These are phyloP conservation scores for Aspergillus sp. DNA, from an alignment of 2,329 filamentous ascomycete genomes.

Conservation along the genomic window DNA sequence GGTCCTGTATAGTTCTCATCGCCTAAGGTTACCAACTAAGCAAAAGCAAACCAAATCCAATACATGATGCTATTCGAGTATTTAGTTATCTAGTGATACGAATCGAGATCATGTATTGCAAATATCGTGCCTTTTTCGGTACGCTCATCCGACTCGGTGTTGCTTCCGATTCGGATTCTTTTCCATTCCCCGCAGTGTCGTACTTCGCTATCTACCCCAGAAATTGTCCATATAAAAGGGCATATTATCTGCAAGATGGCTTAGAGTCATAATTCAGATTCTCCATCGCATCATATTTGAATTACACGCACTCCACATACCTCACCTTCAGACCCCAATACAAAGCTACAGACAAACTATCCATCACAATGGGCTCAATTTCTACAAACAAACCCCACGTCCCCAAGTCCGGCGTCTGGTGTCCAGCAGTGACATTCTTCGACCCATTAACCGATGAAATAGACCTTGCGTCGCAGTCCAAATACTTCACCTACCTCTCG, in stretches of 20 bases:
- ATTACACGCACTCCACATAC: not conserved
- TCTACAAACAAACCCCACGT: conserved; percentile 1
- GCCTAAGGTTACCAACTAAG: too few relatives aligned
- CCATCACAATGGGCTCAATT: conserved; percentile 3
- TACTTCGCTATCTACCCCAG: too few relatives aligned
- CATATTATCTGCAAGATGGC: not conserved
- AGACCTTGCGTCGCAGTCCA: conserved; percentile 42
- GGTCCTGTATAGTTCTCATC: too few relatives aligned
- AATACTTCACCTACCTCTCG: conserved; percentile 49
- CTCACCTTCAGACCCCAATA: not conserved
- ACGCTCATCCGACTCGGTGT: too few relatives aligned
- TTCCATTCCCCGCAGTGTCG: conserved; percentile 3
- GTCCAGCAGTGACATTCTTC: conserved; percentile 51
- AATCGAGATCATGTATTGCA: too few relatives aligned
- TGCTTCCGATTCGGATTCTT: conserved; percentile 4
- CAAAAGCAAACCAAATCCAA: too few relatives aligned
- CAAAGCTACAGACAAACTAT: not conserved
- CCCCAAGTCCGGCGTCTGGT: conserved; percentile 40
- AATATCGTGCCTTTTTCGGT: too few relatives aligned
- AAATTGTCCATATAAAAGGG: not conserved
- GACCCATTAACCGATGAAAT: conserved; percentile 44
- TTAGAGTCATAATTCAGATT: not conserved
- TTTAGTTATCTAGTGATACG: too few relatives aligned
- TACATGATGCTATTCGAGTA: too few relatives aligned
- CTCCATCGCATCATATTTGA: not conserved